A percentile compares a stretch with the other conserved stretches of the same genome.
phyloP scores from a whole-genome alignment of 2,329 filamentous ascomycete genomes.

The Aspergillus awamori region DNA sequence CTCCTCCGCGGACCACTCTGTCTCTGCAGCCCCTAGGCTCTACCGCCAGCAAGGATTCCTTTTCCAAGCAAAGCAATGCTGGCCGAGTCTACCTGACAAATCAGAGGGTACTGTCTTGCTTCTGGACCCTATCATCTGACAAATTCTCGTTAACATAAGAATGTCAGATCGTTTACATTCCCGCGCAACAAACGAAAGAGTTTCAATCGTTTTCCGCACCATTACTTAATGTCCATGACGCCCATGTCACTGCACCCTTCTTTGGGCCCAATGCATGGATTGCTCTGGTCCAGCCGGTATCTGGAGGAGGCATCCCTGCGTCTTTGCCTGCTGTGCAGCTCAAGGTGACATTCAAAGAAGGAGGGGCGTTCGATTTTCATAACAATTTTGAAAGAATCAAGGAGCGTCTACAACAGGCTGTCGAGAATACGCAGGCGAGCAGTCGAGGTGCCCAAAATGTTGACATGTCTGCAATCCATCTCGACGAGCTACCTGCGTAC shows the following conservation, averaged over 20 bases:
- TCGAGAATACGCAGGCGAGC: slow-evolving; percentile 56
- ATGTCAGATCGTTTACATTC: slow-evolving; percentile 80
- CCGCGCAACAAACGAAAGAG: slow-evolving; percentile 64
- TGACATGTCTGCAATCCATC: slow-evolving; percentile 67
- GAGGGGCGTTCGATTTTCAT: slow-evolving; percentile 91
- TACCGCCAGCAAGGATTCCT: slow-evolving; percentile 63
- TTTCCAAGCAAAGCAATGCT: slow-evolving; percentile 71
- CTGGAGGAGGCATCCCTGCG: slow-evolving; percentile 79
- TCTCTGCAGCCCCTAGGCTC: slow-evolving; percentile 72
- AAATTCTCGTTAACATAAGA: slow-evolving; percentile 14
- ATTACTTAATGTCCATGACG: slow-evolving; percentile 84
- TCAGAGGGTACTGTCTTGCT: slow-evolving; percentile 65
- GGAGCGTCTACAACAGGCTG: slow-evolving; percentile 78
- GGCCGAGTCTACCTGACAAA: slow-evolving; percentile 83
- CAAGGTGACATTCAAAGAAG: slow-evolving; percentile 89
- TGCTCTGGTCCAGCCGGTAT: slow-evolving; percentile 75
- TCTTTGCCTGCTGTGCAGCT: slow-evolving; percentile 74
- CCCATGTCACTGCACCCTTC: slow-evolving; percentile 83
- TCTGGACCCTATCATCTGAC: not conserved
- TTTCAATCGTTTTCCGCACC: slow-evolving; percentile 89
- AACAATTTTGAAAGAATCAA: slow-evolving; percentile 80
- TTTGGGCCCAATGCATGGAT: slow-evolving; percentile 93
- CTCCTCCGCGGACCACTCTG: slow-evolving; percentile 76
- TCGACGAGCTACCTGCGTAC: slow-evolving; percentile 88
- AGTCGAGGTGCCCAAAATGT: slow-evolving; percentile 51